These are phyloP conservation scores for Pichia sp. DNA, from an alignment of 1,139 yeast genomes.

Conservation along the genomic window DNA sequence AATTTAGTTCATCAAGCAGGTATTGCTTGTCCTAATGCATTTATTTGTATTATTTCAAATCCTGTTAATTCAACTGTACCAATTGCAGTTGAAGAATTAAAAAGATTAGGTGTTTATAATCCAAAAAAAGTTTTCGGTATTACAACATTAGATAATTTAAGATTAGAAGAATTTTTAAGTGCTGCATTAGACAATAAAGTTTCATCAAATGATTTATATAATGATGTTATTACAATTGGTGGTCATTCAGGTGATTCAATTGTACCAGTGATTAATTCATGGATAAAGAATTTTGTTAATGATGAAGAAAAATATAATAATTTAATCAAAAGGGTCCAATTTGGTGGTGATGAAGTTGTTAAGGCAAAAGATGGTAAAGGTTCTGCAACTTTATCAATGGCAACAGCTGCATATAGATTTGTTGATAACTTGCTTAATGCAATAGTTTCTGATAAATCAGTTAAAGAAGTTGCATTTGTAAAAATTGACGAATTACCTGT, in stretches of 20 bases:
- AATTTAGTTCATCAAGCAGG: conserved; percentile 55
- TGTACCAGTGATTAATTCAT: conserved; percentile 40
- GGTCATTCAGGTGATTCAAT: conserved; percentile 77
- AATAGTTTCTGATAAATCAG: conserved; percentile 26
- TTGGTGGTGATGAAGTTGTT: conserved; percentile 76
- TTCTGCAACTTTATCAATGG: conserved; percentile 74
- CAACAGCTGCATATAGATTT: conserved; percentile 67
- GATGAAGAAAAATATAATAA: conserved; percentile 28
- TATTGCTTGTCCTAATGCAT: conserved; percentile 53
- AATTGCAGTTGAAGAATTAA: conserved; percentile 65
- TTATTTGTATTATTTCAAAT: conserved; percentile 62
- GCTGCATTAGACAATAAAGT: conserved; percentile 29
- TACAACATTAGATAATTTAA: conserved; percentile 62
- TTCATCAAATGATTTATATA: conserved; percentile 36
- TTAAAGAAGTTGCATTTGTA: conserved; percentile 51
- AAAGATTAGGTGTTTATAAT: conserved; percentile 53
- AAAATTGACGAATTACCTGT: conserved; percentile 46
- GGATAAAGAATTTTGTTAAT: conserved; percentile 26
- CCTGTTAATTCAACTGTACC: conserved; percentile 76
- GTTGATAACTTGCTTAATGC: conserved; percentile 47
- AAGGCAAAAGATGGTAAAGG: conserved; percentile 74
- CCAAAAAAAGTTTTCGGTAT: conserved; percentile 66
- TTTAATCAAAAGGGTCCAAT: conserved; percentile 59
- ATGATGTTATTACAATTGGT: conserved; percentile 57
- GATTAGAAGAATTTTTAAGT: conserved; percentile 62